Percentiles rank a stretch among this genome's conserved stretches.
Evolutionary conservation across 805 yeast species (phyloP).

Genomic region (Candida dajiaensis): DNA sequence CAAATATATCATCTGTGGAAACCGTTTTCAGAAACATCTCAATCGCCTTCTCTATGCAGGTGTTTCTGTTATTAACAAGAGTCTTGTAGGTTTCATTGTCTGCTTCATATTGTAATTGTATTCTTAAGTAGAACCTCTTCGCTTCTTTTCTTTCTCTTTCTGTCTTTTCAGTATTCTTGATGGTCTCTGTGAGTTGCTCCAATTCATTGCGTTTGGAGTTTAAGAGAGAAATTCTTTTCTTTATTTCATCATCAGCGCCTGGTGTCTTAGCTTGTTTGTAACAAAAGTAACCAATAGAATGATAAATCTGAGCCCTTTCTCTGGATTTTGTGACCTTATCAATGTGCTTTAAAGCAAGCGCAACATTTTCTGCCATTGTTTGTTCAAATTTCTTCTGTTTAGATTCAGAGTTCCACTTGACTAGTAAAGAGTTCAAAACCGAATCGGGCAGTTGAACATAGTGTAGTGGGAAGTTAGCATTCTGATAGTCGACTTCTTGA

Average conservation of each 20-base stretch:
- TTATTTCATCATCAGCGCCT: constrained; percentile 38
- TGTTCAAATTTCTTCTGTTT: constrained; percentile 58
- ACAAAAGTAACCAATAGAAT: constrained; percentile 67
- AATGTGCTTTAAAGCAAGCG: constrained; percentile 22
- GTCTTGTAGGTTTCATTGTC: constrained; percentile 43
- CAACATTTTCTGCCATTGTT: constrained; percentile 53
- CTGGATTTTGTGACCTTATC: constrained; percentile 16
- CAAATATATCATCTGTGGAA: constrained; percentile 34
- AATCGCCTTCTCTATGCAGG: constrained; percentile 48
- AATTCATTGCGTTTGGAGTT: constrained; percentile 40
- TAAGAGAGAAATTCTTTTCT: constrained; percentile 35
- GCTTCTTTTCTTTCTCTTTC: constrained; percentile 47
- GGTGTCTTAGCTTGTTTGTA: constrained; percentile 51
- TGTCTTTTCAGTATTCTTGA: constrained; percentile 33
- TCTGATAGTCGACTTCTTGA: constrained; percentile 5
- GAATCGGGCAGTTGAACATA: constrained; percentile 17
- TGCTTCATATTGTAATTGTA: constrained; percentile 40
- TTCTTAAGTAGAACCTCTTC: constrained; percentile 42
- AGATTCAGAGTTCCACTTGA: constrained; percentile 68
- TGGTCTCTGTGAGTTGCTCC: constrained; percentile 40
- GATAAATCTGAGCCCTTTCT: constrained; percentile 42
- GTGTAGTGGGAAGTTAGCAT: constrained; percentile 2
- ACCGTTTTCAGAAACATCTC: constrained; percentile 54
- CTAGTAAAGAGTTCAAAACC: constrained; percentile 35
- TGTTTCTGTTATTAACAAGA: constrained; percentile 31